Conservation (phyloP, 305 asterid genomes). For the Salvia sclarea region DNA sequence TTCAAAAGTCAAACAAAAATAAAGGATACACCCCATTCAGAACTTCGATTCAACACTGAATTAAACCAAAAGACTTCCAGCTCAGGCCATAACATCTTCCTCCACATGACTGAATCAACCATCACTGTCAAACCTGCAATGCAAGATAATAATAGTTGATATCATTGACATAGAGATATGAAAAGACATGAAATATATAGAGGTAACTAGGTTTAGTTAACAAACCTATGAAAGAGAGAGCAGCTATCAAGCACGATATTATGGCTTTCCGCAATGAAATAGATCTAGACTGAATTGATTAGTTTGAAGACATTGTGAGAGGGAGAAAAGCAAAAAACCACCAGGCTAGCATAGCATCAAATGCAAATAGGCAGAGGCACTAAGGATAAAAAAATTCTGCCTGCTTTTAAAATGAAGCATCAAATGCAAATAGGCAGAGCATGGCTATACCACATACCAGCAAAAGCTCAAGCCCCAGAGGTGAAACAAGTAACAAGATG, state of each 20-base stretch:
- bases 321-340: slow-evolving; percentile 1
- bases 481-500: slow-evolving; percentile 73
- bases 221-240: slow-evolving; percentile 77
- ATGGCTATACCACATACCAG: slow-evolving; percentile 60
- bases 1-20: slow-evolving; percentile 26
- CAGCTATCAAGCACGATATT: slow-evolving; percentile 55
- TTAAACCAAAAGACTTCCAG: slow-evolving; percentile 97
- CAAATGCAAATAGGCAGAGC: not conserved
- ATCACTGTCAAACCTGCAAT: slow-evolving; percentile 73
- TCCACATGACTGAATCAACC: slow-evolving; percentile 86
- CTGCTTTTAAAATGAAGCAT: too few species aligned
- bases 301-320: slow-evolving; percentile 33
- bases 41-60: slow-evolving; percentile 91
- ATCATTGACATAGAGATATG: slow-evolving; percentile 20
- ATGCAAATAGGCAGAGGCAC: slow-evolving; percentile 5
- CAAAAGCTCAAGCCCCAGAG: slow-evolving; percentile 80
- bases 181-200: slow-evolving; percentile 14
- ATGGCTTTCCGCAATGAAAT: slow-evolving; percentile 79
- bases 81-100: slow-evolving; percentile 87
- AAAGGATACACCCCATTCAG: slow-evolving; percentile 99
- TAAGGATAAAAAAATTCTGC: too few species aligned
- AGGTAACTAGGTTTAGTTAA: slow-evolving; percentile 26
- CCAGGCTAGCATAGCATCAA: slow-evolving; percentile 24
- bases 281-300: slow-evolving; percentile 68
- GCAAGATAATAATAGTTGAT: slow-evolving; percentile 23